Evolutionary conservation across 169 alveolate species (phyloP).

Genomic region (Cryptosporidium canis): DNA sequence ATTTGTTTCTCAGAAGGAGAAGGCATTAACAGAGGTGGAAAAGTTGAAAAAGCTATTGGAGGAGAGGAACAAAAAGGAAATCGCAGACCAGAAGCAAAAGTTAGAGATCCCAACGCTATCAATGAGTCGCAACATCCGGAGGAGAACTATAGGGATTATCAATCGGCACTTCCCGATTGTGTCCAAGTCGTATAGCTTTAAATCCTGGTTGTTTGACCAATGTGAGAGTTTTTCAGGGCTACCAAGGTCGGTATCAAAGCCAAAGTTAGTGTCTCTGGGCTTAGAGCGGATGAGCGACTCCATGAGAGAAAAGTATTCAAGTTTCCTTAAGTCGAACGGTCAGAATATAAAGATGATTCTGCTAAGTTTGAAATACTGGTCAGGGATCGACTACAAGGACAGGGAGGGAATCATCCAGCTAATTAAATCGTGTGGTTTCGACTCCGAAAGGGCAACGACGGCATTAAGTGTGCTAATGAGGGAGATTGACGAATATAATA

Average conservation of each 20-base stretch:
- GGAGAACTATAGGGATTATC: slow-evolving; percentile 9
- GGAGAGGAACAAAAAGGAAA: slow-evolving; percentile 5
- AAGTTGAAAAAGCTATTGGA: neutral
- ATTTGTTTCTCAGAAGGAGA: slow-evolving; percentile 40
- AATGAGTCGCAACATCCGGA: slow-evolving; percentile 51
- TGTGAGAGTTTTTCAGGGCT: slow-evolving; percentile 12
- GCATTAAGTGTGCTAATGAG: slow-evolving; percentile 19
- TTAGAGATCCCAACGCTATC: slow-evolving; percentile 51
- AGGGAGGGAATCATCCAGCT: slow-evolving; percentile 20
- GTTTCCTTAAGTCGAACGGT: neutral
- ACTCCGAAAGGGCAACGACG: neutral
- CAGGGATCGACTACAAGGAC: neutral
- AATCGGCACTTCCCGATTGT: slow-evolving; percentile 36
- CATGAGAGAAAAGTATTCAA: neutral
- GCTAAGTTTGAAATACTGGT: slow-evolving; percentile 12
- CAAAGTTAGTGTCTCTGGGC: slow-evolving; percentile 33
- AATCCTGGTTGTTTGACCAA: slow-evolving; percentile 50
- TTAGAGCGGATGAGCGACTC: neutral
- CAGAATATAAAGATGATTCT: neutral
- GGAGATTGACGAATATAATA: slow-evolving; percentile 15
- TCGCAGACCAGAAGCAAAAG: slow-evolving; percentile 32
- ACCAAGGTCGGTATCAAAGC: slow-evolving; percentile 15
- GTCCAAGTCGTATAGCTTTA: slow-evolving; percentile 23
- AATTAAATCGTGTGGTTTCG: slow-evolving; percentile 36
- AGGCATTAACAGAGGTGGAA: neutral